Percentiles rank a stretch among this genome's conserved stretches.
These are phyloP conservation scores for Dipodascus geniculatus DNA, from an alignment of 805 yeast genomes.

Conservation along the genomic window DNA sequence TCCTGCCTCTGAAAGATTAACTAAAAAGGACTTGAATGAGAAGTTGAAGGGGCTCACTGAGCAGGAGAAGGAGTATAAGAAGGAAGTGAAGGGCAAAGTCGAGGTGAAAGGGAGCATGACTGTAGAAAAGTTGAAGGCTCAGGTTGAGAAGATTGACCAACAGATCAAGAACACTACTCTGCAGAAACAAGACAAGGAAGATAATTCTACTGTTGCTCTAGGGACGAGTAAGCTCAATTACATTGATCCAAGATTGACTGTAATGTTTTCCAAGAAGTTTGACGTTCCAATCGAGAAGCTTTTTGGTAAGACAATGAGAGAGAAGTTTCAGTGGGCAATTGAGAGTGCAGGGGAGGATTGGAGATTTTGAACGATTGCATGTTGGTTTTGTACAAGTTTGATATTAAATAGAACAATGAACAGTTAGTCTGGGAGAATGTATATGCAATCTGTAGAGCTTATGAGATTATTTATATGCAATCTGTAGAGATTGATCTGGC, in stretches of 20 bases:
- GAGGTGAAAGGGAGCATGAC: constrained; percentile 39
- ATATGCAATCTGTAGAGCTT: too few species aligned
- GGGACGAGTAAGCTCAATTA: constrained; percentile 91
- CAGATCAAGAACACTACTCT: constrained; percentile 57
- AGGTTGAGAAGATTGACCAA: constrained; percentile 59
- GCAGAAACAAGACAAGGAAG: constrained; percentile 85
- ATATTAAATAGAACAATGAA: neutral
- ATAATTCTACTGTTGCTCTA: constrained; percentile 83
- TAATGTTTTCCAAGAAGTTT: constrained; percentile 74
- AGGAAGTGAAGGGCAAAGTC: constrained; percentile 46
- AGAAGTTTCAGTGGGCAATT: constrained; percentile 92
- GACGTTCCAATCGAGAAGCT: constrained; percentile 86
- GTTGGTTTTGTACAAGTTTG: neutral
- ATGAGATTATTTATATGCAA: too few species aligned
- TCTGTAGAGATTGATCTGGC: too few species aligned
- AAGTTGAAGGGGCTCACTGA: constrained; percentile 43
- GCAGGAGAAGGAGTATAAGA: constrained; percentile 30
- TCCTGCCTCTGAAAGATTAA: constrained; percentile 33
- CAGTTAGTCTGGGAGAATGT: too few species aligned
- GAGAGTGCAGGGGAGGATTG: constrained; percentile 82
- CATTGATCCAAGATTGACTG: constrained; percentile 88
- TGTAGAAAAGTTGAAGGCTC: constrained; percentile 60
- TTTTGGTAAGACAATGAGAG: constrained; percentile 82
- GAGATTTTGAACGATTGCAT: constrained; percentile 68
- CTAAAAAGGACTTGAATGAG: constrained; percentile 37